Base-by-base conservation (phyloP, 768 basidiomycete species). In the Favolaschia claudopus region DNA sequence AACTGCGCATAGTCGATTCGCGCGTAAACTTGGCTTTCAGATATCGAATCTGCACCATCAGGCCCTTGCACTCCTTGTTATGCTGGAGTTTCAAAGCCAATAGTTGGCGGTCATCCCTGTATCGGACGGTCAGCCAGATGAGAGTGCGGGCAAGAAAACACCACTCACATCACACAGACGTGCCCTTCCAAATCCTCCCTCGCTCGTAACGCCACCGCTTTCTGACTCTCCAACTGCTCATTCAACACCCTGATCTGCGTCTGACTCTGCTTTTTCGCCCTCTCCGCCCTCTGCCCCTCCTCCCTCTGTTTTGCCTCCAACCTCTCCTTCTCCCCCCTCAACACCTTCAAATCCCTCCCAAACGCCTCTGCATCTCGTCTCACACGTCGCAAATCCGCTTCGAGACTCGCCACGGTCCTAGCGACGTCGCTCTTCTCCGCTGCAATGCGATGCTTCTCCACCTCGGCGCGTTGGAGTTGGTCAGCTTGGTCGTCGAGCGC, bases 21-120 rank as follows among this genome's bases (percentile, higher is more conserved):
- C 96, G 84, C 3, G 86, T 90, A 73, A 89, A 96, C 70, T 93
- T 94, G 52, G 91, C 90, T 72, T 99, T 96, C 65, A 99, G 81
- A 74, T 97, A 98, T 37, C 82, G 84, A 57, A 97, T 94, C 72
- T 97, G 94, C 8, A 93, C 85, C 45, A 99, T 87, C 19, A 98
- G 78, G 9, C 94, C 93, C 69, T 95, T 95, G 78, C 91, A 91
- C 70, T 98, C 95, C 61, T 86, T 85, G 62, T 91, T 92, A 70
- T 95, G 93, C 71, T 86, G 88, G 3, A 76, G 65, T 63, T 82
- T 87, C 62, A 92, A 67, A 13, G 77, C 76, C 3, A 79, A 77
- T 5, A 93, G 62, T 67, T 87, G 83, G 15, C 65, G 68, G 5
- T 82, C 79, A 58, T 90, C 85, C 19, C 88, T 89, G 55, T 20